Conservation (phyloP, 208 protist species). For the Herpetomonas muscarum region DNA sequence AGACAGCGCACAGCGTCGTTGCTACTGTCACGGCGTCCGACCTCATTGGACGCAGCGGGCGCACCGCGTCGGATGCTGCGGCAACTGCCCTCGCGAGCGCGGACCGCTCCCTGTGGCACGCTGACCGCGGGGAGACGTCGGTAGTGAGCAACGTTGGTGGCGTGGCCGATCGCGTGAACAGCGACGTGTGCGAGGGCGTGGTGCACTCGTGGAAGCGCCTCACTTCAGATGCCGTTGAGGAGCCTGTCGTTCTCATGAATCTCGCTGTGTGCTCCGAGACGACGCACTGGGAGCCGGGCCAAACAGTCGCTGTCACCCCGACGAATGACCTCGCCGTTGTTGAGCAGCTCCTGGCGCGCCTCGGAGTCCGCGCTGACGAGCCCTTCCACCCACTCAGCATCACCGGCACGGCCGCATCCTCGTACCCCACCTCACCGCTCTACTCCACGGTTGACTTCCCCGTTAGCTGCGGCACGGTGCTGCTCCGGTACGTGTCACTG, state of each 20-base stretch:
- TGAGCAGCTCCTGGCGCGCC: constrained; percentile 27
- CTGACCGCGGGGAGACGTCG: constrained; percentile 11
- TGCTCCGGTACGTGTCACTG: constrained; percentile 44
- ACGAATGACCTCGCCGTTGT: constrained; percentile 35
- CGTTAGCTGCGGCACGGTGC: constrained; percentile 29
- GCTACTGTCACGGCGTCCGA: too few relatives aligned
- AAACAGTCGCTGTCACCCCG: constrained; percentile 50
- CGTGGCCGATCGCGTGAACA: constrained; percentile 11
- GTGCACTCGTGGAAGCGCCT: constrained; percentile 29
- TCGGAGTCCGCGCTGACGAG: constrained; percentile 21
- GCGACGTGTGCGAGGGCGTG: constrained; percentile 17
- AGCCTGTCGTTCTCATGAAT: constrained; percentile 32
- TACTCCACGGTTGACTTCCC: constrained; percentile 49
- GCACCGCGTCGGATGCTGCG: too few relatives aligned
- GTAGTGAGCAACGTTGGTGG: constrained; percentile 10
- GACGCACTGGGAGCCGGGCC: constrained; percentile 47
- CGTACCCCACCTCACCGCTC: constrained; percentile 35
- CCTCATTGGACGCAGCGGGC: too few relatives aligned
- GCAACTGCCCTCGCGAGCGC: too few relatives aligned
- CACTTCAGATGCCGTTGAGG: constrained; percentile 11
- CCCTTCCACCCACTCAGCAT: constrained; percentile 34
- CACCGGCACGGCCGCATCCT: constrained; percentile 12
- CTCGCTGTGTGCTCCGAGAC: constrained; percentile 17
- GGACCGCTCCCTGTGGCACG: constrained; percentile 2
- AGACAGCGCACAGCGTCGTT: too few relatives aligned